Conservation (phyloP, 495 filamentous ascomycete genomes). For the Daldinia loculata region DNA sequence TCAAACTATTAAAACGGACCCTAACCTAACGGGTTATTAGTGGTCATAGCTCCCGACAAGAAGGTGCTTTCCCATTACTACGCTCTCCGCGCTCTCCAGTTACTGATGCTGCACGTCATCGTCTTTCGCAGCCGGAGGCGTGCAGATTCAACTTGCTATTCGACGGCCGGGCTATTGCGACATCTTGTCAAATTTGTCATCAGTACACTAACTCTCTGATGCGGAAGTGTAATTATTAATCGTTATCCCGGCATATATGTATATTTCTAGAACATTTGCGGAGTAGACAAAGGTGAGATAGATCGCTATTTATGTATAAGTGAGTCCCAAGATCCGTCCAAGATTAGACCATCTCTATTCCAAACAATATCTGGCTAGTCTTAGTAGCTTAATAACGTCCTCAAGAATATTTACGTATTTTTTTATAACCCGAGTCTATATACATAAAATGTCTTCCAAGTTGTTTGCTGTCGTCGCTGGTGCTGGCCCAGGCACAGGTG, state of each 20-base stretch:
- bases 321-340: background rate
- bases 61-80: background rate
- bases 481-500: conserved; percentile 73
- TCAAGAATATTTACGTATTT: background rate
- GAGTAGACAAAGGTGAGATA: background rate
- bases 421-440: conserved; percentile 15
- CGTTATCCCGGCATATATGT: conserved; percentile 25
- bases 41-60: background rate
- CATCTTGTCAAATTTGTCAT: conserved; percentile 40
- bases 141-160: conserved; percentile 11
- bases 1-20: background rate
- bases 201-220: conserved; percentile 20
- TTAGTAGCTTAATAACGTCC: background rate
- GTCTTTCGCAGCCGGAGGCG: background rate
- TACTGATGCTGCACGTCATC: conserved; percentile 37
- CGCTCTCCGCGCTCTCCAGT: background rate
- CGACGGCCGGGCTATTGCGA: conserved; percentile 33
- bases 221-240: conserved; percentile 38
- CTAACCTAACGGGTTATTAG: background rate
- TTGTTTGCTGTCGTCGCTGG: conserved; percentile 74
- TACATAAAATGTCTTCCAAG: conserved; percentile 52
- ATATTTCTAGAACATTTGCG: conserved; percentile 3
- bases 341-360: background rate
- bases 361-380: background rate
- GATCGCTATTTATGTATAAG: conserved; percentile 6